These are phyloP conservation scores for Hypoxylon sp. DNA, from an alignment of 2,329 filamentous ascomycete genomes.

Conservation along the genomic window DNA sequence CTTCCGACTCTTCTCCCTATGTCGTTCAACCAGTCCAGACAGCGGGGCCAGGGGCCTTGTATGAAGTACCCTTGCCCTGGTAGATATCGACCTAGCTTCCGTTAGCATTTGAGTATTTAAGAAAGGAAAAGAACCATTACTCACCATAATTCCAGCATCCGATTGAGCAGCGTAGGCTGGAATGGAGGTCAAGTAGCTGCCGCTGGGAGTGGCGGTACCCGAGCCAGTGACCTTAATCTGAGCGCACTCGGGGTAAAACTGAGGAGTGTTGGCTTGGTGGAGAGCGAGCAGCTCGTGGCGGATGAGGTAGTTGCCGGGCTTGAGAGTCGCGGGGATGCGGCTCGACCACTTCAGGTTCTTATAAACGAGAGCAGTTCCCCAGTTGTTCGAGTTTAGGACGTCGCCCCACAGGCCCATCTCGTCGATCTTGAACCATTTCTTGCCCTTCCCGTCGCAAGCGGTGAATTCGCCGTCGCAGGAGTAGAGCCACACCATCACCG, in stretches of 20 bases:
- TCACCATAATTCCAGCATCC: conserved; percentile 64
- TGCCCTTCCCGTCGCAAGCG: conserved; percentile 65
- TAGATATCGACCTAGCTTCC: conserved; percentile 63
- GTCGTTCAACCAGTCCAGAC: conserved; percentile 62
- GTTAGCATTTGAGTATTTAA: conserved; percentile 26
- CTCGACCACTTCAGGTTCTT: conserved; percentile 64
- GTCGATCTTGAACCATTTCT: conserved; percentile 73
- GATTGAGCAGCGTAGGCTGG: conserved; percentile 61
- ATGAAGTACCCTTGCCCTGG: conserved; percentile 60
- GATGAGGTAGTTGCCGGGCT: conserved; percentile 69
- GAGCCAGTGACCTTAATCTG: conserved; percentile 66
- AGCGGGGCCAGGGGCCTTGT: conserved; percentile 63
- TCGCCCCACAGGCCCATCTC: conserved; percentile 65
- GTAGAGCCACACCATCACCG: conserved; percentile 71
- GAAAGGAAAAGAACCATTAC: conserved; percentile 28
- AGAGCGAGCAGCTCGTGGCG: conserved; percentile 70
- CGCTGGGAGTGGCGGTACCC: conserved; percentile 61
- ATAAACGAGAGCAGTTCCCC: conserved; percentile 64
- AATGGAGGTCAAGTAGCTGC: conserved; percentile 61
- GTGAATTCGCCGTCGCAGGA: conserved; percentile 65
- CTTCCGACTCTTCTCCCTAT: not conserved
- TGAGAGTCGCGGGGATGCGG: conserved; percentile 64
- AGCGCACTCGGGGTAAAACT: conserved; percentile 71
- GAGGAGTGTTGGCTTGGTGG: conserved; percentile 62
- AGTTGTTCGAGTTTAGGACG: conserved; percentile 61